Evolutionary conservation across 225 moss, liverwort and hornwort species (phyloP).

Genomic region (Rhytidiadelphus loreus): DNA sequence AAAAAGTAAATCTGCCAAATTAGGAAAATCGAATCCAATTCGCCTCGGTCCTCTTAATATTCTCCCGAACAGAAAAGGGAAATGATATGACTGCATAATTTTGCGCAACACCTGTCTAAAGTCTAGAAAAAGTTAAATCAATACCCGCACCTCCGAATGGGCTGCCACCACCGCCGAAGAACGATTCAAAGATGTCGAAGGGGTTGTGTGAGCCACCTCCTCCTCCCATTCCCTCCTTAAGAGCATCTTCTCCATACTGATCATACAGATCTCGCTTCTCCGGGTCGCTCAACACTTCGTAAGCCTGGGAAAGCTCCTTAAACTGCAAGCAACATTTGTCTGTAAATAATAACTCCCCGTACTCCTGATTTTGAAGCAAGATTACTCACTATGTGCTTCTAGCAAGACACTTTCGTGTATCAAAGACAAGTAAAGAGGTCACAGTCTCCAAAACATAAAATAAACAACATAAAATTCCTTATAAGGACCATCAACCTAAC

Average conservation of each 20-base stretch:
- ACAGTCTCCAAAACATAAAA: background rate
- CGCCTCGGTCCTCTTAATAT: background rate
- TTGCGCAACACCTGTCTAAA: background rate
- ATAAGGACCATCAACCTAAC: background rate
- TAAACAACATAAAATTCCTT: background rate
- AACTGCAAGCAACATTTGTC: conserved; percentile 12
- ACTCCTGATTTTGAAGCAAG: background rate
- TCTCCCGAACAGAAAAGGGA: background rate
- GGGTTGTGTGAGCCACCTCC: conserved; percentile 52
- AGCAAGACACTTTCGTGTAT: background rate
- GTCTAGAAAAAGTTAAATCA: background rate
- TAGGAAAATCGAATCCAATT: background rate
- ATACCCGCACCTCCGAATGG: background rate
- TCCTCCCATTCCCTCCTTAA: conserved; percentile 64
- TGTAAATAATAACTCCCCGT: background rate
- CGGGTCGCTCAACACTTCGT: conserved; percentile 47
- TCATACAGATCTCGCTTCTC: conserved; percentile 54
- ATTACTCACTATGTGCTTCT: background rate
- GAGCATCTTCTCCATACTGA: conserved; percentile 52
- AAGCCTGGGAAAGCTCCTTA: conserved; percentile 53
- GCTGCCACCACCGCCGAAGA: conserved; percentile 36
- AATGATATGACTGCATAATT: background rate
- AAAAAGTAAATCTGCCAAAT: background rate
- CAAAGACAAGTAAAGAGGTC: background rate
- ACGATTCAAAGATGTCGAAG: conserved; percentile 53